Evolutionary conservation across 139 green algal genomes (phyloP).

Genomic region (Coelastrella sp.): DNA sequence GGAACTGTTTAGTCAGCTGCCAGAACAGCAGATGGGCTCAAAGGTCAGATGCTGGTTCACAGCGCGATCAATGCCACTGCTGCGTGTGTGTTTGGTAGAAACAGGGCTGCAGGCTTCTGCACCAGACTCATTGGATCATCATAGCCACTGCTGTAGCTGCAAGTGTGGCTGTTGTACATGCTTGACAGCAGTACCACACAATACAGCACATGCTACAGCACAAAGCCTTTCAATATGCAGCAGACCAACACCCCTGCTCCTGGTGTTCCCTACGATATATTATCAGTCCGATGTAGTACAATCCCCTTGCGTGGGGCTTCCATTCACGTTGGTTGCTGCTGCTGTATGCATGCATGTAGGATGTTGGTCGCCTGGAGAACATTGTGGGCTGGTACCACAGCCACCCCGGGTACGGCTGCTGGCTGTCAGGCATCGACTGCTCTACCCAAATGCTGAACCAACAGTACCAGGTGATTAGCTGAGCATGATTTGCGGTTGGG

Average conservation of each 20-base stretch:
- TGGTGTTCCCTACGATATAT: too few species aligned
- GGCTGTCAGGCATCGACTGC: constrained; percentile 95
- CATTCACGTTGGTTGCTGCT: background rate
- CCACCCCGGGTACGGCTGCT: constrained; percentile 99
- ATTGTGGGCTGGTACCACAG: constrained; percentile 99
- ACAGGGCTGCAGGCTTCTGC: background rate
- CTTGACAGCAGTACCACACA: too few species aligned
- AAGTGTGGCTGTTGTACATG: too few species aligned
- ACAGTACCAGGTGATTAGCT: constrained; percentile 62
- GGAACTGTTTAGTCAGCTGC: background rate
- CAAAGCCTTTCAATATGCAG: too few species aligned
- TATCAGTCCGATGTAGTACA: too few species aligned
- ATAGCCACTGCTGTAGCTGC: too few species aligned
- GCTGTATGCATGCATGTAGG: constrained; percentile 46
- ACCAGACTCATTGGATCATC: background rate
- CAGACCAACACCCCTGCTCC: too few species aligned
- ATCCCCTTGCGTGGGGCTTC: too few species aligned
- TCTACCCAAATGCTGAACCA: constrained; percentile 92
- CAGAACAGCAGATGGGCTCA: background rate
- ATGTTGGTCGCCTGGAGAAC: constrained; percentile 90
- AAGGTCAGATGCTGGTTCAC: too few species aligned
- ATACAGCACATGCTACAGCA: too few species aligned
- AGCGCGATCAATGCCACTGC: too few species aligned
- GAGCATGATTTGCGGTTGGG: background rate
- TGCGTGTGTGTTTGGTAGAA: too few species aligned